A percentile compares a stretch with the other conserved stretches of the same genome.
These are phyloP conservation scores for Fallopia convolvulus DNA, from an alignment of 148 eudicot genomes.

Conservation along the genomic window DNA sequence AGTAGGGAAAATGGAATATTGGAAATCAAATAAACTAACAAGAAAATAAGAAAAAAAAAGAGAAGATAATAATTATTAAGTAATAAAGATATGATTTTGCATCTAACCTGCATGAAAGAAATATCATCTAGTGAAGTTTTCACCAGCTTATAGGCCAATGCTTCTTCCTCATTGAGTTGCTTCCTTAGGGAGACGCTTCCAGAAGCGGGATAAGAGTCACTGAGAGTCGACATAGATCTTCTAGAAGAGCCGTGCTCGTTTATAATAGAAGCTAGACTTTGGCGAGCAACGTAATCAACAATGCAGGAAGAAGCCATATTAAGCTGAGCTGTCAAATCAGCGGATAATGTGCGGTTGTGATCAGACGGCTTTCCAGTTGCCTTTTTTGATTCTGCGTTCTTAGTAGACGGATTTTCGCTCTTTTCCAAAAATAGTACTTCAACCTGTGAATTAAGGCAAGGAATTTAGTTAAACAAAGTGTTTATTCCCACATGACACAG, in stretches of 20 bases:
- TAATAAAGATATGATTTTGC: neutral
- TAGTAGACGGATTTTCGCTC: constrained; percentile 41
- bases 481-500: too few species aligned
- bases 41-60: too few species aligned
- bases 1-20: too few species aligned
- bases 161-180: constrained; percentile 61
- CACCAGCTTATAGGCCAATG: constrained; percentile 1
- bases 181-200: constrained; percentile 79
- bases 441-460: constrained; percentile 33
- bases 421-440: constrained; percentile 70
- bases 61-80: too few species aligned
- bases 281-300: constrained; percentile 23
- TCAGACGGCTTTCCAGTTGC: constrained; percentile 28
- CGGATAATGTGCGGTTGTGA: constrained; percentile 35
- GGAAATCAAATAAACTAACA: too few species aligned
- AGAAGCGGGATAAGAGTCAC: constrained; percentile 44
- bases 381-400: constrained; percentile 24
- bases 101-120: constrained; percentile 34
- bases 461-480: neutral
- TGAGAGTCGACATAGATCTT: constrained; percentile 65
- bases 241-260: constrained; percentile 81
- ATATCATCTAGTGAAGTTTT: constrained; percentile 44
- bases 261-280: constrained; percentile 59
- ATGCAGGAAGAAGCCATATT: constrained; percentile 28
- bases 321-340: constrained; percentile 41